Conservation (phyloP, 768 basidiomycete species). For the Scleroderma citrinum region DNA sequence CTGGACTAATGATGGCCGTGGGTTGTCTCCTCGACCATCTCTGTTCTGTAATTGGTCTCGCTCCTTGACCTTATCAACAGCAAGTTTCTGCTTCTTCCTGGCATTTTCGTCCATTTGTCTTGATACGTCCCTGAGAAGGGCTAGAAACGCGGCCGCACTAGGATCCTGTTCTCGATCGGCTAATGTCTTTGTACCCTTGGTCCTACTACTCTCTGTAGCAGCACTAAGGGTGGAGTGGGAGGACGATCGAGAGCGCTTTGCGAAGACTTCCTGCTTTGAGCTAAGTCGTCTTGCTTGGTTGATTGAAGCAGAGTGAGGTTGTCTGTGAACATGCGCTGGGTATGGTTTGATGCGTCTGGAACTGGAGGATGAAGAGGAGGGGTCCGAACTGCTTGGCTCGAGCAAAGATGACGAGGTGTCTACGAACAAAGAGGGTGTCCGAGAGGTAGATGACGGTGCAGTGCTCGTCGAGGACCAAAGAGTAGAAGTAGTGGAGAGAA, state of each 20-base stretch:
- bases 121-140: slow-evolving; percentile 20
- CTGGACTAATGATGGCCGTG: no score
- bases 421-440: slow-evolving; percentile 6
- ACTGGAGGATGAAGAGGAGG: background rate
- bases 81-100: slow-evolving; percentile 18
- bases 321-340: slow-evolving; percentile 6
- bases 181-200: background rate
- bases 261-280: background rate
- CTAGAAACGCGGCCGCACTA: slow-evolving; percentile 17
- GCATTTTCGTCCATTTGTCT: slow-evolving; percentile 21
- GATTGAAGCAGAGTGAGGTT: slow-evolving; percentile 15
- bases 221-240: slow-evolving; percentile 7
- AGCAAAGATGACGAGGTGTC: slow-evolving; percentile 2
- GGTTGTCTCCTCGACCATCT: background rate
- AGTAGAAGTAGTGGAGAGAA: slow-evolving; percentile 3
- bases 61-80: slow-evolving; percentile 7
- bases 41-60: slow-evolving; percentile 4
- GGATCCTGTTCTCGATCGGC: slow-evolving; percentile 14
- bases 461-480: slow-evolving; percentile 1
- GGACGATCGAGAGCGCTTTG: slow-evolving; percentile 14
- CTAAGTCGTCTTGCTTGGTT: slow-evolving; percentile 6
- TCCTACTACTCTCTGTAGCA: background rate
- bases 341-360: slow-evolving; percentile 7
- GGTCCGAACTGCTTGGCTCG: slow-evolving; percentile 3
- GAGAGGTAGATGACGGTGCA: slow-evolving; percentile 4